Base-by-base conservation (phyloP, 2,329 filamentous ascomycete species). In the Paraphaeosphaeria sporulosa region DNA sequence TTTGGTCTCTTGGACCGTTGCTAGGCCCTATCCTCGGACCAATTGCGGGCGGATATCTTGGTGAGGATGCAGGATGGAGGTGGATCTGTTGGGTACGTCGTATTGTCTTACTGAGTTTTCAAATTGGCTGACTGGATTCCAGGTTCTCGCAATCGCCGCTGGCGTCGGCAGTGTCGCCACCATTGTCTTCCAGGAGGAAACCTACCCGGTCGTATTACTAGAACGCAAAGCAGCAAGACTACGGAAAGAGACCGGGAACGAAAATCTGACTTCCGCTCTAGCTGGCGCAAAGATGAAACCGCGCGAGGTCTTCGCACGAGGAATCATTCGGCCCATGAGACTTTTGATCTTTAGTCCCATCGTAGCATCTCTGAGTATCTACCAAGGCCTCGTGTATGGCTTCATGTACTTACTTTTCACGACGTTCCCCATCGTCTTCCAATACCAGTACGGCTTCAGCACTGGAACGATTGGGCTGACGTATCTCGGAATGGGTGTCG, bases 281-380 rank as follows among this genome's bases (percentile, higher is more conserved):
- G 17, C 50, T 4, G 65, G 76, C 42, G 74, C 79, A 57, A 66
- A 64, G 4, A 71, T 71, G 3, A 68, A 79, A 6, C 54, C 73
- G 0, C 67, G 67, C 13, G 66, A 79, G 23, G 69, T 80, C 46
- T 80, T 82, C 64, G 60, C 70, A 19, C 75, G 66, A 30, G 74
- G 79, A 25, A 76, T 84, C 58, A 66, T 80, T 21, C 76, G 88
- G 1, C 84, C 85, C 0, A 83, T 82, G 4, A 84, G 83, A 65
- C 80, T 88, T 55, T 77, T 85, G 23, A 76, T 89, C 7, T 78
- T 83, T 15, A 85, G 83, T 25, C 80, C 87, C 0, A 82, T 85
- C 53, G 79, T 84, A 13, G 79, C 82, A 44, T 67, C 78, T 25
- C 70, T 83, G 53, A 78, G 75, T 13, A 51, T 77, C 3, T 83